Evolutionary conservation across 768 basidiomycete species (phyloP).

Genomic region (Glaciozyma antarctica): DNA sequence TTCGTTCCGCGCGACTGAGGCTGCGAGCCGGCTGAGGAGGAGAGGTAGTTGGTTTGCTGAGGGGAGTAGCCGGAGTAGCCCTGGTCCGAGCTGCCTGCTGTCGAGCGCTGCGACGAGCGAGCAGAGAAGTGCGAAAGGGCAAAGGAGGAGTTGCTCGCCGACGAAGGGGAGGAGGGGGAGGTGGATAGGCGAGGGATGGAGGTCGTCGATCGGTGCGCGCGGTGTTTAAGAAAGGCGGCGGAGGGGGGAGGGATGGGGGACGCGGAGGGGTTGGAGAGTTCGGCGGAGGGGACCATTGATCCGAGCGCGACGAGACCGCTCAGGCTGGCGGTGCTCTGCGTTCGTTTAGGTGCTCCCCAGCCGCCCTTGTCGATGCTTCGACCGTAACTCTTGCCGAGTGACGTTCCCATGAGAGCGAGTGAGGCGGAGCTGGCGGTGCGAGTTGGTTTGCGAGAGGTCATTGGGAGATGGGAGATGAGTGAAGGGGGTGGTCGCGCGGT

Average conservation of each 20-base stretch:
- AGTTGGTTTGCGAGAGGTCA: not conserved
- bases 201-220: not conserved
- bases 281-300: slow-evolving; percentile 9
- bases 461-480: not conserved
- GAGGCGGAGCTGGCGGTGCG: slow-evolving; percentile 24
- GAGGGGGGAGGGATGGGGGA: not conserved
- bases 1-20: not conserved
- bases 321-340: slow-evolving; percentile 11
- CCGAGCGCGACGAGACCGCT: slow-evolving; percentile 19
- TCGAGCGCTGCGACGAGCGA: slow-evolving; percentile 4
- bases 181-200: slow-evolving; percentile 4
- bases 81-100: slow-evolving; percentile 14
- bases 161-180: slow-evolving; percentile 15
- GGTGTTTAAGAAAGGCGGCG: not conserved
- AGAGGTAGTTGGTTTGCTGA: not conserved
- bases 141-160: slow-evolving; percentile 6
- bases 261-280: not conserved
- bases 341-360: slow-evolving; percentile 6
- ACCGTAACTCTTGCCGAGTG: slow-evolving; percentile 9
- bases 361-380: not conserved
- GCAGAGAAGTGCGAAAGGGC: slow-evolving; percentile 7
- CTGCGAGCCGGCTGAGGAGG: slow-evolving; percentile 8
- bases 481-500: not conserved
- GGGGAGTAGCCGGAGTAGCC: slow-evolving; percentile 5
- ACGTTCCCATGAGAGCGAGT: slow-evolving; percentile 22